Evolutionary conservation across 164 flowering plant species (phyloP), one percentile per base, ranked within the genome.

Genomic region (Stephania cephalantha): DNA sequence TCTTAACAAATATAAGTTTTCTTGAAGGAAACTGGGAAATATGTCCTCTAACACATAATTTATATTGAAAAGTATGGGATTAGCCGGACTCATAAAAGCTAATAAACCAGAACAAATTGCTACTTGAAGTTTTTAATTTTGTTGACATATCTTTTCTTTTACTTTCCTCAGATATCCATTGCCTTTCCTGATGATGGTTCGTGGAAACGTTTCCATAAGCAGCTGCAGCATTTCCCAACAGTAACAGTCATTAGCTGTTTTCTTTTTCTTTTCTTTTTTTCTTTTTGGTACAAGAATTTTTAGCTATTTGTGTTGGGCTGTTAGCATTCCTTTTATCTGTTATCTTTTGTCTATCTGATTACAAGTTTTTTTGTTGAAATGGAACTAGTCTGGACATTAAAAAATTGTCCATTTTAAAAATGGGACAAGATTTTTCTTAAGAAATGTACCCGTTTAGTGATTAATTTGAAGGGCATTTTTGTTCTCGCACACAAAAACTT

Each of bases 111-210:
- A 1, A 46, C 52, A 53, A 35, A 22, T 20, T 75, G 69, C 44
- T 71, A 42, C 29, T 50, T 35, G 9, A 15, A 66, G 31, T 61
- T 63, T 69, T 68, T 69, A 68, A 71, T 44, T 46, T 76, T 74
- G 46, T 61, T 80, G 70, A 73, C 11, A 66, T 50, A 17, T 70
- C 4, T 80, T 35, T 52, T 69, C 46, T 6, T n/a, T 29, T 73
- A 77, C 12, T 29, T 74, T 71, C 72, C 70, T 45, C 84, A 94
- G 99, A 90, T 96, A 79, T 74, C 97, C 44, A 88, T 96, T 80
- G 98, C 98, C 75, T 96, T 96, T 84, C 99, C 98, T 64, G 99
- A 96, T 86, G 99, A 96, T 82, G 99, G 99, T 82, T 95, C 99
- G 72, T 96, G 97, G 95, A 96, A 96, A 81, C 79, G 98, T 77